Evolutionary conservation across 1,139 yeast genomes (phyloP).

Genomic region (Kodamaea suecica): DNA sequence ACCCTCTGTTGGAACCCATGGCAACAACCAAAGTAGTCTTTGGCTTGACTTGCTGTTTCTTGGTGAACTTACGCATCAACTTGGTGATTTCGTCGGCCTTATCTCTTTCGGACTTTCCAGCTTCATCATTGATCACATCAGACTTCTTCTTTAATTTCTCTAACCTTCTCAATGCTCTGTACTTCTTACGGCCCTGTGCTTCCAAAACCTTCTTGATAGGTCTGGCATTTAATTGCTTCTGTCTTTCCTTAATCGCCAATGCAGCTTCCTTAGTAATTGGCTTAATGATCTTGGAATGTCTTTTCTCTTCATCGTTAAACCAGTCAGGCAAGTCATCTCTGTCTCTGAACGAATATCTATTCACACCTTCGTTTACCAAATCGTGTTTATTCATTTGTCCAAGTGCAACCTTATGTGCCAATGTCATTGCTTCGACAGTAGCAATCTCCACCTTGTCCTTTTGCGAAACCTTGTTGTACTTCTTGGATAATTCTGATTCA

Average conservation of each 20-base stretch:
- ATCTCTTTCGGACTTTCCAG: constrained; percentile 83
- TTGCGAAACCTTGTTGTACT: constrained; percentile 41
- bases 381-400: constrained; percentile 85
- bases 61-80: constrained; percentile 77
- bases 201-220: constrained; percentile 97
- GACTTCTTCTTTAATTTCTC: constrained; percentile 94
- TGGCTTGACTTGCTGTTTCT: constrained; percentile 74
- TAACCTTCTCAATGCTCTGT: constrained; percentile 85
- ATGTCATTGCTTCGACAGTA: constrained; percentile 95
- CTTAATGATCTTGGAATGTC: constrained; percentile 78
- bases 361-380: constrained; percentile 84
- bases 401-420: constrained; percentile 92
- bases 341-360: constrained; percentile 89
- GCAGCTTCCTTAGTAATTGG: constrained; percentile 98
- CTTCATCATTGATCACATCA: constrained; percentile 85
- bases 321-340: constrained; percentile 89
- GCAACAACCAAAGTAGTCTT: constrained; percentile 90
- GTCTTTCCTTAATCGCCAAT: constrained; percentile 82
- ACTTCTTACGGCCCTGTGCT: constrained; percentile 94
- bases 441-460: constrained; percentile 73
- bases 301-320: constrained; percentile 90
- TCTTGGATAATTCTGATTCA: constrained; percentile 33
- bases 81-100: constrained; percentile 90
- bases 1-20: constrained; percentile 77
- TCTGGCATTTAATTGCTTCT: constrained; percentile 88